phyloP scores from a whole-genome alignment of 305 asterid genomes.

The Fraxinus angustifolia region DNA sequence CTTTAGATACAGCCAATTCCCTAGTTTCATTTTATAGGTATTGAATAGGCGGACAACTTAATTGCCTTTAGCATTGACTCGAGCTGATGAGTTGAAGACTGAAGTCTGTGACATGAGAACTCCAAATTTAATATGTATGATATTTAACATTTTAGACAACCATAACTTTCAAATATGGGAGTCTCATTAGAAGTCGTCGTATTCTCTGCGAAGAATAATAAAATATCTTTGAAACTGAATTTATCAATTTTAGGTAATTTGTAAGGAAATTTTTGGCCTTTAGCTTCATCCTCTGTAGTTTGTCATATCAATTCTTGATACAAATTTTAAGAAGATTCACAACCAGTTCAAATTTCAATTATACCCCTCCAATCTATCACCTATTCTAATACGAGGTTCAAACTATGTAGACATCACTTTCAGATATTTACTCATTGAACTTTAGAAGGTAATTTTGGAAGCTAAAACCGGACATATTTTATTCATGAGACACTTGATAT shows the following conservation, averaged over 20 bases:
- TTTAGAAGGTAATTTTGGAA: background rate
- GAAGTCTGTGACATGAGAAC: slow-evolving; percentile 2
- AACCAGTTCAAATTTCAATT: background rate
- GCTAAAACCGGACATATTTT: background rate
- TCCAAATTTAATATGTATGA: slow-evolving; percentile 1
- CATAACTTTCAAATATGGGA: background rate
- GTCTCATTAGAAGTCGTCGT: background rate
- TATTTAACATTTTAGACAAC: background rate
- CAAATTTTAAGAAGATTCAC: background rate
- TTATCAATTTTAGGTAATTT: background rate
- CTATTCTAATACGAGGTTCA: background rate
- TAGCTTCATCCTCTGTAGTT: background rate
- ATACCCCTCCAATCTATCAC: background rate
- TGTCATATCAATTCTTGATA: background rate
- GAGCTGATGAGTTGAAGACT: background rate
- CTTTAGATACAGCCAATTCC: slow-evolving; percentile 1
- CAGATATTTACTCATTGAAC: background rate
- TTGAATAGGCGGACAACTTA: background rate
- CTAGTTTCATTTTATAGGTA: slow-evolving; percentile 9
- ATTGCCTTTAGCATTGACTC: background rate
- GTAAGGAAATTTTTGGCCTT: background rate
- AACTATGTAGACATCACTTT: background rate
- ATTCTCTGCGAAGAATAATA: background rate
- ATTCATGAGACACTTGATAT: background rate
- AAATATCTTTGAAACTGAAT: background rate